These are phyloP conservation scores for Pythium phragmitis DNA, from an alignment of 352 stramenopile genomes.

Conservation along the genomic window DNA sequence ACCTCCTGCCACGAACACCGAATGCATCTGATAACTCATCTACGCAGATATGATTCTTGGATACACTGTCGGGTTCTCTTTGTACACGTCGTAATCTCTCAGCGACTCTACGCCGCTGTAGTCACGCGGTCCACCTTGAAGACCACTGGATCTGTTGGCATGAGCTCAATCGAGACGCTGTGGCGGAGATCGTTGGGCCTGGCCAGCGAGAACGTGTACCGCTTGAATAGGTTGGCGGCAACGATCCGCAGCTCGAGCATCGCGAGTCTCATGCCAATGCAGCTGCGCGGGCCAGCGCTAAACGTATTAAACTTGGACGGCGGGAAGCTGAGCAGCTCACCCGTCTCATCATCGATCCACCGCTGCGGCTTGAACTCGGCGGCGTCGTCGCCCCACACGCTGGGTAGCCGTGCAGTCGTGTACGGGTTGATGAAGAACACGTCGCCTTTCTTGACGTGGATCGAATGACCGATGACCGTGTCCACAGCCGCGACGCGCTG, in stretches of 20 bases:
- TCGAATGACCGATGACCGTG: slow-evolving; percentile 36
- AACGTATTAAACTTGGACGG: slow-evolving; percentile 36
- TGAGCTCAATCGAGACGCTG: slow-evolving; percentile 14
- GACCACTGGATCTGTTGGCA: slow-evolving; percentile 1
- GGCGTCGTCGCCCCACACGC: slow-evolving; percentile 50
- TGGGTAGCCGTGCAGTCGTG: slow-evolving; percentile 28
- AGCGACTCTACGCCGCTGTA: background rate
- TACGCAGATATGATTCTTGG: too few species aligned
- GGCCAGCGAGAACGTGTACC: slow-evolving; percentile 16
- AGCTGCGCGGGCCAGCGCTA: slow-evolving; percentile 39
- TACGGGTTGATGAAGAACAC: slow-evolving; percentile 31
- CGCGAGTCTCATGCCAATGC: slow-evolving; percentile 43
- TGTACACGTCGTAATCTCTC: too few species aligned
- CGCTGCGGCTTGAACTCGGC: slow-evolving; percentile 59
- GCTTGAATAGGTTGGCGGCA: slow-evolving; percentile 13
- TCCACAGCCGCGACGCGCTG: slow-evolving; percentile 55
- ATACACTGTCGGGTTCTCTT: too few species aligned
- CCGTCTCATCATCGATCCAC: slow-evolving; percentile 34
- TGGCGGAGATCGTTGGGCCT: slow-evolving; percentile 15
- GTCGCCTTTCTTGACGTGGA: slow-evolving; percentile 28
- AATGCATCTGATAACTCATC: too few species aligned
- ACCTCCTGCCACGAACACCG: too few species aligned
- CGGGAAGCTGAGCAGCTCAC: background rate
- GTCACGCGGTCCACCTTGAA: slow-evolving; percentile 1
- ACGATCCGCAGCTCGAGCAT: slow-evolving; percentile 40